A percentile compares a stretch with the other conserved stretches of the same genome.
phyloP scores from a whole-genome alignment of 2,329 filamentous ascomycete species.

The Pseudogymnoascus sp. region DNA sequence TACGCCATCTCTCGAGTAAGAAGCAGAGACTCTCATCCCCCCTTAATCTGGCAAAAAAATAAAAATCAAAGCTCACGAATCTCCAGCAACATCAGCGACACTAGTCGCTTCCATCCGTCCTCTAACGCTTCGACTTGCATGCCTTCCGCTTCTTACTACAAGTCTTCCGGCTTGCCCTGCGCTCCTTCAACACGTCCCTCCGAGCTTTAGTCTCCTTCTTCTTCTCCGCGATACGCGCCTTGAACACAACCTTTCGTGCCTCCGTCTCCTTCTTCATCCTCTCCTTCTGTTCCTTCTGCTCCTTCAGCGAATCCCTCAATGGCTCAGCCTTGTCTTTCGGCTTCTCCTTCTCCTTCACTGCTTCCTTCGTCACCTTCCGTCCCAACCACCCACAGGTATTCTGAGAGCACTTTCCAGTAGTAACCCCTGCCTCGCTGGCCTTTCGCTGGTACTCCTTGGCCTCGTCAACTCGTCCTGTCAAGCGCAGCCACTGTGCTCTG shows the following conservation, averaged over 20 bases:
- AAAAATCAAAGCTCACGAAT: background rate
- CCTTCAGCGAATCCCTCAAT: background rate
- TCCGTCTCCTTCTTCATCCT: background rate
- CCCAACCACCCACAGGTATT: conserved; percentile 1
- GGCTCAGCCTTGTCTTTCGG: background rate
- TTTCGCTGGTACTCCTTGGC: conserved; percentile 41
- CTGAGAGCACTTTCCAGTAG: background rate
- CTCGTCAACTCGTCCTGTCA: conserved; percentile 44
- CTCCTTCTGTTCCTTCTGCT: background rate
- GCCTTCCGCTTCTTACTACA: background rate
- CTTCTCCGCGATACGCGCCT: background rate
- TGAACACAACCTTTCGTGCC: background rate
- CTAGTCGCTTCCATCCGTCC: background rate
- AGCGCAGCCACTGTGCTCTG: conserved; percentile 50
- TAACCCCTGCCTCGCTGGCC: conserved; percentile 31
- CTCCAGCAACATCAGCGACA: background rate
- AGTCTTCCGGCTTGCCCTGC: background rate
- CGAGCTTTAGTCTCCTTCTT: background rate
- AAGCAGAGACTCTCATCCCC: background rate
- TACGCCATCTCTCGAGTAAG: background rate
- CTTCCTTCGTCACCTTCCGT: background rate
- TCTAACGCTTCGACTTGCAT: background rate
- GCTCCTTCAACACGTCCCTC: background rate
- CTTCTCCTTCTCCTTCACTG: background rate
- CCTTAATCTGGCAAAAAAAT: conserved; percentile 7